These are phyloP conservation scores for Diospyros kaki DNA, from an alignment of 148 eudicot genomes.

Conservation along the genomic window DNA sequence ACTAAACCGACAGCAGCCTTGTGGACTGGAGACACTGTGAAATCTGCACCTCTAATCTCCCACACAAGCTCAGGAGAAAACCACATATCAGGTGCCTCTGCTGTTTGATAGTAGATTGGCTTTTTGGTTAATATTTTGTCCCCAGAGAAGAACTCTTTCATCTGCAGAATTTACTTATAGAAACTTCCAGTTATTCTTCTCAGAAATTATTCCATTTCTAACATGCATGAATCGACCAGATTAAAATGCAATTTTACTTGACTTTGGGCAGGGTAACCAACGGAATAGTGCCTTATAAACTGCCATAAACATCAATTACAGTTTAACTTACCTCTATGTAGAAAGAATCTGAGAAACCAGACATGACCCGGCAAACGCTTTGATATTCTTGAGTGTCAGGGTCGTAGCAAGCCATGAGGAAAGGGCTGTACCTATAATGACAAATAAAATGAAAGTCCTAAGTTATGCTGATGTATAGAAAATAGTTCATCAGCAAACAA, in stretches of 20 bases:
- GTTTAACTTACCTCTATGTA: conserved; percentile 60
- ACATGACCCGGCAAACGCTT: conserved; percentile 97
- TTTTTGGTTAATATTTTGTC: conserved; percentile 65
- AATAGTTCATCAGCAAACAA: not conserved
- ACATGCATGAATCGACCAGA: too few relatives aligned
- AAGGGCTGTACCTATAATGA: conserved; percentile 90
- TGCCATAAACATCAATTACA: not conserved
- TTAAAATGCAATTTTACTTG: not conserved
- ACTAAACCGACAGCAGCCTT: conserved; percentile 85
- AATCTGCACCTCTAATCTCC: conserved; percentile 93
- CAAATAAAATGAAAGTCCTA: conserved; percentile 12
- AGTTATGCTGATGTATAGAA: not conserved
- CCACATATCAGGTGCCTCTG: conserved; percentile 84
- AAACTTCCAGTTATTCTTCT: not conserved
- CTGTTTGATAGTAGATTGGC: conserved; percentile 77
- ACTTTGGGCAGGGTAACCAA: not conserved
- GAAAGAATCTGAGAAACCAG: conserved; percentile 92
- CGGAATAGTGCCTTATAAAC: not conserved
- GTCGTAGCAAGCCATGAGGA: conserved; percentile 95
- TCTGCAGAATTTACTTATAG: conserved; percentile 38
- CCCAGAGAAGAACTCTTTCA: conserved; percentile 78
- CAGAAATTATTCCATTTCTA: not conserved
- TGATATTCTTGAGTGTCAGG: conserved; percentile 92
- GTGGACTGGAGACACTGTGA: conserved; percentile 90
- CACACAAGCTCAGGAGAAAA: conserved; percentile 82